Evolutionary conservation across 2,329 filamentous ascomycete species (phyloP).

Genomic region (Exophiala aquamarina): DNA sequence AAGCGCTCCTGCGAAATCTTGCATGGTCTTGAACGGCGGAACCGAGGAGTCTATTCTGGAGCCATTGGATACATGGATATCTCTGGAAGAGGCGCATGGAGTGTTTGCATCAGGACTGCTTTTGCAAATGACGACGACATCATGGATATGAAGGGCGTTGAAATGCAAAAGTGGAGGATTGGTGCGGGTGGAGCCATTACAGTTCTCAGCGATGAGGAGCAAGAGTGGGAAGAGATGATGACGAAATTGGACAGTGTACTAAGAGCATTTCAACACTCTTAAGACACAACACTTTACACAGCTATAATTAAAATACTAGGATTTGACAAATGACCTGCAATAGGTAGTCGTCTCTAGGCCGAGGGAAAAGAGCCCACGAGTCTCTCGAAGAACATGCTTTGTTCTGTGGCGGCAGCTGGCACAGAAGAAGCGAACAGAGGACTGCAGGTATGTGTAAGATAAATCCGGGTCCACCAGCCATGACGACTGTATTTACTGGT

Average conservation of each 20-base stretch:
- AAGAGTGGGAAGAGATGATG: conserved; percentile 89
- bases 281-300: background rate
- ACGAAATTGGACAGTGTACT: conserved; percentile 61
- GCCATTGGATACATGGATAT: conserved; percentile 89
- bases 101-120: conserved; percentile 82
- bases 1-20: conserved; percentile 87
- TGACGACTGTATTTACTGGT: conserved; percentile 37
- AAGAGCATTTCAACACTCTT: conserved; percentile 36
- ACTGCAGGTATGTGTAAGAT: conserved; percentile 45
- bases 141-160: conserved; percentile 25
- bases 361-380: no score
- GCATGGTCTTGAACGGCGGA: conserved; percentile 62
- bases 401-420: conserved; percentile 42
- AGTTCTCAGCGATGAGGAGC: conserved; percentile 73
- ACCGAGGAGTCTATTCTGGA: conserved; percentile 78
- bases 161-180: conserved; percentile 65
- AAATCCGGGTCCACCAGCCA: conserved; percentile 39
- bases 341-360: no score
- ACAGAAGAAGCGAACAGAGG: conserved; percentile 44
- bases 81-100: conserved; percentile 83
- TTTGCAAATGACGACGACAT: conserved; percentile 48
- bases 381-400: conserved; percentile 45
- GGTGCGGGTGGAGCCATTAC: conserved; percentile 92
- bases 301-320: no score
- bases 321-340: no score